phyloP scores from a whole-genome alignment of 306 rosid genomes.

The Rosa persica region DNA sequence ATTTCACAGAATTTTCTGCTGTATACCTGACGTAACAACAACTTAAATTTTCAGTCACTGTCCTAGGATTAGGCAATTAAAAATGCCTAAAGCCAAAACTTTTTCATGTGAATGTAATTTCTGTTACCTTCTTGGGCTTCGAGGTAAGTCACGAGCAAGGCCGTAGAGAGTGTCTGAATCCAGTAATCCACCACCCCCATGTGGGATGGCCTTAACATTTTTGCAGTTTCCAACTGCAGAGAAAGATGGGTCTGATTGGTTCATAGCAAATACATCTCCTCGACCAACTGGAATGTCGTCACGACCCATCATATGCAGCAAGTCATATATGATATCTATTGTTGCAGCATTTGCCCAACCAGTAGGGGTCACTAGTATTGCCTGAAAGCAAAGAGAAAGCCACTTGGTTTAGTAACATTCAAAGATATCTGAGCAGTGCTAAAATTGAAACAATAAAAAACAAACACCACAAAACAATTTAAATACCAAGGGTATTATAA shows the following conservation, averaged over 20 bases:
- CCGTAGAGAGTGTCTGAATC: conserved; percentile 95
- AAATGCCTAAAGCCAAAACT: not conserved
- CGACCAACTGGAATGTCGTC: conserved; percentile 85
- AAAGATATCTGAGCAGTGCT: not conserved
- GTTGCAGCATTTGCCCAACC: conserved; percentile 98
- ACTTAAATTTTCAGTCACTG: conserved; percentile 9
- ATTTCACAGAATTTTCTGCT: conserved; percentile 55
- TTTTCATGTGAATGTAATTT: not conserved
- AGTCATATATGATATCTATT: conserved; percentile 70
- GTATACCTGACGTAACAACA: conserved; percentile 55
- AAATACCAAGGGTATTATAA: not conserved
- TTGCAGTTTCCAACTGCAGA: conserved; percentile 67
- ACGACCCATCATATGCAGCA: conserved; percentile 97
- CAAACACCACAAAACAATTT: not conserved
- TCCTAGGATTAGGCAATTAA: not conserved
- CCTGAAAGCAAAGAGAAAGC: conserved; percentile 39
- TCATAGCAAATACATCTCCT: conserved; percentile 66
- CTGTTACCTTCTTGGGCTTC: conserved; percentile 80
- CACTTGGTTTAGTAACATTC: not conserved
- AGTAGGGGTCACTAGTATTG: conserved; percentile 79
- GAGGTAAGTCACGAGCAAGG: conserved; percentile 71
- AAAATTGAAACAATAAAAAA: not conserved
- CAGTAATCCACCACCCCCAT: conserved; percentile 78
- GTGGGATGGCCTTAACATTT: conserved; percentile 67
- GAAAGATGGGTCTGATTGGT: conserved; percentile 54